phyloP scores from a whole-genome alignment of 2,329 filamentous ascomycete species.

The Sclerotinia nivalis region DNA sequence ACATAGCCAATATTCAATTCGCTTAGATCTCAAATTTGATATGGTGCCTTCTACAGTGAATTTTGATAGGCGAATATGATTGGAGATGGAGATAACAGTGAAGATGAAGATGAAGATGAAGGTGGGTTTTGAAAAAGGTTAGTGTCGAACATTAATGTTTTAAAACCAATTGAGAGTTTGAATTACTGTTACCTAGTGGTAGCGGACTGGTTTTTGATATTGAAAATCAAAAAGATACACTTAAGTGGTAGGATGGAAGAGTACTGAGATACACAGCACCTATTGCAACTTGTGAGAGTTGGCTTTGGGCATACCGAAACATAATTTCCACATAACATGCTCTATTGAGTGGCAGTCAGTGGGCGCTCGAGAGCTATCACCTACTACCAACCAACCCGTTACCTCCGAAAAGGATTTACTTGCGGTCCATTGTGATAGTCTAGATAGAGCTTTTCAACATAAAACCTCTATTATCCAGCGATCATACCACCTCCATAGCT shows the following conservation, averaged over 20 bases:
- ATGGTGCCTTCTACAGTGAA: background rate
- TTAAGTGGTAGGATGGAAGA: background rate
- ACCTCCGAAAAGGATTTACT: background rate
- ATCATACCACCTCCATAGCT: background rate
- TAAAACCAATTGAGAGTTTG: background rate
- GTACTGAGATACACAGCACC: background rate
- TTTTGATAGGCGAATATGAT: background rate
- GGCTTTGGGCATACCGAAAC: background rate
- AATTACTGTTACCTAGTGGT: background rate
- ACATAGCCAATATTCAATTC: background rate
- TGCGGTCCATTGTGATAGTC: background rate
- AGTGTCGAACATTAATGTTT: accelerated
- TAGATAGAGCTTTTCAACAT: background rate
- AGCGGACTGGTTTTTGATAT: background rate
- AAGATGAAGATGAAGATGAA: background rate
- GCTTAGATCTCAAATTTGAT: background rate
- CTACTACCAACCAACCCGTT: background rate
- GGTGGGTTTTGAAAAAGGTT: background rate
- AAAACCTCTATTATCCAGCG: background rate
- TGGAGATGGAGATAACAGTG: background rate
- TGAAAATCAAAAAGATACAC: background rate
- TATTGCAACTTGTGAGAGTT: background rate
- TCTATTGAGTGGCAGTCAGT: background rate
- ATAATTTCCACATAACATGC: background rate
- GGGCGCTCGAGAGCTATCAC: too few relatives aligned